These are phyloP conservation scores for Cryphonectria parasitica DNA, from an alignment of 2,329 filamentous ascomycete species.

Conservation along the genomic window DNA sequence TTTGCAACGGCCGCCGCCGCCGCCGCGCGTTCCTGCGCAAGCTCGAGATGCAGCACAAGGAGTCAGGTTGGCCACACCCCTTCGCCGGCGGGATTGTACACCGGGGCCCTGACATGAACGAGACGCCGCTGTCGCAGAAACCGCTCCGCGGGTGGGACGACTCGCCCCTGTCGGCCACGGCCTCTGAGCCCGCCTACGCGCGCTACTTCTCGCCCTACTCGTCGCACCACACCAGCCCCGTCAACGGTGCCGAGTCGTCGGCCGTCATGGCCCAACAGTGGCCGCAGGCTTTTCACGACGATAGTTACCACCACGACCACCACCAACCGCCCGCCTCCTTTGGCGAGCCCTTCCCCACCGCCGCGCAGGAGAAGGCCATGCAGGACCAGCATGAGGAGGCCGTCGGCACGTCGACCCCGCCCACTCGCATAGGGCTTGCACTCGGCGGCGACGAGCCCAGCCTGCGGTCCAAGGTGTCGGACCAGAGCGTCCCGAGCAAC, in stretches of 20 bases:
- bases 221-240: slow-evolving; percentile 63
- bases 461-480: slow-evolving; percentile 37
- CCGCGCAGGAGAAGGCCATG: slow-evolving; percentile 31
- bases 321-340: slow-evolving; percentile 16
- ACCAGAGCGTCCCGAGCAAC: slow-evolving; percentile 35
- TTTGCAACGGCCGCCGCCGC: slow-evolving; percentile 60
- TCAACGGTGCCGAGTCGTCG: slow-evolving; percentile 47
- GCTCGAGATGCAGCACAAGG: slow-evolving; percentile 46
- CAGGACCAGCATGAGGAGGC: slow-evolving; percentile 25
- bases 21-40: slow-evolving; percentile 55
- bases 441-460: slow-evolving; percentile 45
- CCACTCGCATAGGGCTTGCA: slow-evolving; percentile 47
- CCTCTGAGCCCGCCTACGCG: slow-evolving; percentile 32
- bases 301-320: background rate
- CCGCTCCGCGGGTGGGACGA: slow-evolving; percentile 59
- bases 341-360: slow-evolving; percentile 34
- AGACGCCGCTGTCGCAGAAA: slow-evolving; percentile 59
- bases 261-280: slow-evolving; percentile 38
- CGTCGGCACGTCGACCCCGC: slow-evolving; percentile 18
- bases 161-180: slow-evolving; percentile 52
- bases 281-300: slow-evolving; percentile 36
- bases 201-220: slow-evolving; percentile 64
- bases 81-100: slow-evolving; percentile 33
- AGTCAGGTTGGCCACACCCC: slow-evolving; percentile 48
- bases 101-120: slow-evolving; percentile 46